Evolutionary conservation across 2,329 filamentous ascomycete genomes (phyloP).

Genomic region (Fusarium sp.): DNA sequence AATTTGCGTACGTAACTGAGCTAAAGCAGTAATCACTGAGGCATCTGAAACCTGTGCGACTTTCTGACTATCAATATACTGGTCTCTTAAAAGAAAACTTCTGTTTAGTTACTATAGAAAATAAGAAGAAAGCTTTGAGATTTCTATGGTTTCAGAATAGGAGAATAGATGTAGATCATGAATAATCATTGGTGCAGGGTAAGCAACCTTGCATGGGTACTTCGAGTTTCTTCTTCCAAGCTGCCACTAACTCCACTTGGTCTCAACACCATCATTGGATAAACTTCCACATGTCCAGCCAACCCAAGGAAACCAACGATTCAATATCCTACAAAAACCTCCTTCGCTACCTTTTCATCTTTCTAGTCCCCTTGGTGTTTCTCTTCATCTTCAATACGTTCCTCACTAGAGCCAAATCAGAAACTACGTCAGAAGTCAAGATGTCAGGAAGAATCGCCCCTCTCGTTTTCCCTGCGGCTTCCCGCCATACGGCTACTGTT

Average conservation of each 20-base stretch:
- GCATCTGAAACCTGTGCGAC: no score
- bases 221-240: not conserved
- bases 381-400: constrained; percentile 7
- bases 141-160: no score
- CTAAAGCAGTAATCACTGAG: no score
- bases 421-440: not conserved
- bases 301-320: constrained; percentile 22
- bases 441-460: constrained; percentile 54
- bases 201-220: not conserved
- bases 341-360: constrained; percentile 23
- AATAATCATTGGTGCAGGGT: constrained; percentile 4
- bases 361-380: constrained; percentile 12
- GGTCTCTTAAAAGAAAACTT: no score
- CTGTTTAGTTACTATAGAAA: no score
- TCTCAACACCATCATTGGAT: constrained; percentile 21
- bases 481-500: constrained; percentile 90
- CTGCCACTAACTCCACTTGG: constrained; percentile 26
- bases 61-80: no score
- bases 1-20: no score
- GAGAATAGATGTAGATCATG: no score
- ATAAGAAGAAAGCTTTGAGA: no score
- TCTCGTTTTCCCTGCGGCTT: constrained; percentile 81
- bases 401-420: not conserved
- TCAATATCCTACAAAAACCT: not conserved
- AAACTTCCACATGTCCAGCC: constrained; percentile 25